These are phyloP conservation scores for Tricholoma sp. DNA, from an alignment of 768 basidiomycete genomes.

Conservation along the genomic window DNA sequence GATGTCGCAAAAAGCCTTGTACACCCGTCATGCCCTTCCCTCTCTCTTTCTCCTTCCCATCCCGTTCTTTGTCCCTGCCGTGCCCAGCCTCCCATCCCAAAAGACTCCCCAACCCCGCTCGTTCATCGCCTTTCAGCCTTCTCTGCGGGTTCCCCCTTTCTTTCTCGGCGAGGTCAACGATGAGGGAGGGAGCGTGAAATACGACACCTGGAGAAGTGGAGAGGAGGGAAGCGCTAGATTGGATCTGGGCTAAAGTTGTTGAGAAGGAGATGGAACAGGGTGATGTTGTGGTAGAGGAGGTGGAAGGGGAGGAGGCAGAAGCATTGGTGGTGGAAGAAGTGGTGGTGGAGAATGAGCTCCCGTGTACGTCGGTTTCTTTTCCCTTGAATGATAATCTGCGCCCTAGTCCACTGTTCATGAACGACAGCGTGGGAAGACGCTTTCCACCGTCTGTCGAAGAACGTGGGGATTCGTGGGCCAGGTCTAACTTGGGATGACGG, in stretches of 20 bases:
- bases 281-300: not conserved
- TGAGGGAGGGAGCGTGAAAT: constrained; percentile 42
- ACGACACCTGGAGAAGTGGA: constrained; percentile 51
- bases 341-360: not conserved
- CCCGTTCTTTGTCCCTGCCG: constrained; percentile 30
- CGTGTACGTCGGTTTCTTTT: not conserved
- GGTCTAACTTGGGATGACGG: constrained; percentile 9
- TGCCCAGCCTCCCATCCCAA: constrained; percentile 54
- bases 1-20: constrained; percentile 52
- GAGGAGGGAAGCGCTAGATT: constrained; percentile 33
- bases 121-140: constrained; percentile 52
- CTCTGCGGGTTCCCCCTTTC: constrained; percentile 37
- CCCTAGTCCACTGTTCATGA: not conserved
- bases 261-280: constrained; percentile 26
- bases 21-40: constrained; percentile 41
- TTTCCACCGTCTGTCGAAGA: constrained; percentile 8
- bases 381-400: not conserved
- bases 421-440: not conserved
- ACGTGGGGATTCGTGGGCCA: not conserved
- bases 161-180: constrained; percentile 45
- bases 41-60: constrained; percentile 38
- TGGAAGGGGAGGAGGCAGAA: not conserved
- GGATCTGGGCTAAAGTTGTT: constrained; percentile 35
- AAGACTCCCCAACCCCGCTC: constrained; percentile 43
- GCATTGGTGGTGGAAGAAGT: not conserved